A percentile compares a stretch with the other conserved stretches of the same genome.
phyloP scores from a whole-genome alignment of 305 asterid genomes.

The Fraxinus sp. region DNA sequence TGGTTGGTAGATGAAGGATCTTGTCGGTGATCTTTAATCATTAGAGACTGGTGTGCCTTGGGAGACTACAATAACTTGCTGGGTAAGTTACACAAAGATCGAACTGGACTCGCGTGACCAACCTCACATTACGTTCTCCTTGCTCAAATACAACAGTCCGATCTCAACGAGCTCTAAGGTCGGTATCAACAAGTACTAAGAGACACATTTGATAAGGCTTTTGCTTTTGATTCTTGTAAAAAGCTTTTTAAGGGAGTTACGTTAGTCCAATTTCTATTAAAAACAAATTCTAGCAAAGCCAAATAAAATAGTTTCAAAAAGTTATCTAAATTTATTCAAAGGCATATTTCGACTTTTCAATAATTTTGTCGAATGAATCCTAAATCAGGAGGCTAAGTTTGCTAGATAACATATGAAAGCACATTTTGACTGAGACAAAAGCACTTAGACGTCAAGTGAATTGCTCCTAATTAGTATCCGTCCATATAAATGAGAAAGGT shows the following conservation, averaged over 20 bases:
- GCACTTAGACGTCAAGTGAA: background rate
- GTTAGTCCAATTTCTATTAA: background rate
- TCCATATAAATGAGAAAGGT: background rate
- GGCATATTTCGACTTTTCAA: background rate
- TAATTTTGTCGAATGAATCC: background rate
- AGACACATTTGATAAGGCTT: background rate
- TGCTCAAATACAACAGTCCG: too few relatives aligned
- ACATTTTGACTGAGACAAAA: background rate
- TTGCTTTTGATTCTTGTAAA: background rate
- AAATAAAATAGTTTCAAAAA: too few relatives aligned
- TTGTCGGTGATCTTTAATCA: too few relatives aligned
- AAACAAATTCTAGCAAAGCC: background rate
- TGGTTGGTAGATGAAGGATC: too few relatives aligned
- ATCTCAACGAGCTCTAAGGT: too few relatives aligned
- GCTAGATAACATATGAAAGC: background rate
- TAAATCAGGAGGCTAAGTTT: background rate
- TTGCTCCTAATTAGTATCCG: background rate
- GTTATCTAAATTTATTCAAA: background rate
- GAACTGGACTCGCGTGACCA: too few relatives aligned
- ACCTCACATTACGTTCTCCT: too few relatives aligned
- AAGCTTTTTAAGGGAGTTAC: background rate
- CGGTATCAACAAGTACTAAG: background rate
- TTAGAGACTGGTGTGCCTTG: too few relatives aligned
- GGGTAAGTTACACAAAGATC: too few relatives aligned
- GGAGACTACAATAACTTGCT: too few relatives aligned